phyloP scores from a whole-genome alignment of 2,329 filamentous ascomycete species.

The Hypoxylon sp. region DNA sequence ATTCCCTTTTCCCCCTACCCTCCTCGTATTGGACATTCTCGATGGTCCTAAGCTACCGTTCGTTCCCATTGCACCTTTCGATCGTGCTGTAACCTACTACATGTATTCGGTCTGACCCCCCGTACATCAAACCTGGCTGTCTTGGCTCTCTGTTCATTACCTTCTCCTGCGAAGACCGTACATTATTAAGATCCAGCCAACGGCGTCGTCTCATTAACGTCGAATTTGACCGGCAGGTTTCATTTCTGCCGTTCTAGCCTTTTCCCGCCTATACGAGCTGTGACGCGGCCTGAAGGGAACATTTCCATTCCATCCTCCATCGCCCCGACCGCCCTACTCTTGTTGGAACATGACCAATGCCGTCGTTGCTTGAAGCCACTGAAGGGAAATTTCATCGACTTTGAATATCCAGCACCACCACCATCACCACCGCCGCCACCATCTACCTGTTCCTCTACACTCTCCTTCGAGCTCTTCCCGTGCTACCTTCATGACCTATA shows the following conservation, averaged over 20 bases:
- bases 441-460: slow-evolving; percentile 31
- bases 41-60: slow-evolving; percentile 36
- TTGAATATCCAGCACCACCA: slow-evolving; percentile 32
- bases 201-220: slow-evolving; percentile 37
- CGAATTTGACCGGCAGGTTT: slow-evolving; percentile 45
- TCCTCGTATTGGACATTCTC: slow-evolving; percentile 36
- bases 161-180: slow-evolving; percentile 38
- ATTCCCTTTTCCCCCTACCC: slow-evolving; percentile 11
- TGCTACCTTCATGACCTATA: slow-evolving; percentile 41
- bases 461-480: slow-evolving; percentile 19
- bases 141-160: slow-evolving; percentile 39
- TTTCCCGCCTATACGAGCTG: slow-evolving; percentile 45
- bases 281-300: slow-evolving; percentile 39
- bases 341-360: slow-evolving; percentile 41
- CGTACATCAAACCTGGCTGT: slow-evolving; percentile 21
- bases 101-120: slow-evolving; percentile 32
- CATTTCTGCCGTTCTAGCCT: slow-evolving; percentile 46
- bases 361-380: slow-evolving; percentile 37
- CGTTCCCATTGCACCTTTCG: slow-evolving; percentile 41
- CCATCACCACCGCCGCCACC: no score
- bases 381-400: slow-evolving; percentile 27
- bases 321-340: slow-evolving; percentile 35
- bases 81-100: slow-evolving; percentile 42
- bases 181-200: slow-evolving; percentile 44
- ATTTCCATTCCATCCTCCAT: slow-evolving; percentile 26